Evolutionary conservation across 1,284 basidiomycete genomes (phyloP).

Genomic region (Ceratobasidium sp.): DNA sequence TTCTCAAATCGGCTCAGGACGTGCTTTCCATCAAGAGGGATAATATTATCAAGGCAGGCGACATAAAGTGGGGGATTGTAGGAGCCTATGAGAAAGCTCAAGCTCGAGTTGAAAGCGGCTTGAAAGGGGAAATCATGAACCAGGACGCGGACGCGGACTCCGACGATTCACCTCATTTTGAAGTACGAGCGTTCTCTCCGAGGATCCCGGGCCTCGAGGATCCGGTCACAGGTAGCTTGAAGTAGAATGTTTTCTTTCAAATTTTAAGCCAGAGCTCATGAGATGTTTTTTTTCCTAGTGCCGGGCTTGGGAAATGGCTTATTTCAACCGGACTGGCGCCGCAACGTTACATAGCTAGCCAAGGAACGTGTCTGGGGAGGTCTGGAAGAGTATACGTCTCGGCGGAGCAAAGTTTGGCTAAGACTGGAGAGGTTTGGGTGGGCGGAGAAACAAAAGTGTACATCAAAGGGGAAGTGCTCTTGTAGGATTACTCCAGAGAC

Average conservation of each 20-base stretch:
- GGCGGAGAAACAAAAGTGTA: constrained; percentile 30
- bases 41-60: not conserved
- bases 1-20: constrained; percentile 33
- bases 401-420: constrained; percentile 7
- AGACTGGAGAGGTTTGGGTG: constrained; percentile 29
- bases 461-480: constrained; percentile 16
- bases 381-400: constrained; percentile 34
- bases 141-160: not conserved
- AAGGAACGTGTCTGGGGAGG: constrained; percentile 35
- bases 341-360: constrained; percentile 34
- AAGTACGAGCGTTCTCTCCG: constrained; percentile 34
- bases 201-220: constrained; percentile 20
- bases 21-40: constrained; percentile 30
- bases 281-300: not conserved
- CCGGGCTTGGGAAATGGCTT: constrained; percentile 36
- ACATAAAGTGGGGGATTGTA: constrained; percentile 29
- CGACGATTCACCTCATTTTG: constrained; percentile 29
- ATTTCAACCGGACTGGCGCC: constrained; percentile 31
- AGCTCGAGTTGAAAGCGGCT: constrained; percentile 2
- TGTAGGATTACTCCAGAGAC: not conserved
- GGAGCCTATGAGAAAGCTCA: constrained; percentile 34
- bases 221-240: constrained; percentile 38
- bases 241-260: not conserved
- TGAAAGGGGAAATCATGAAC: not conserved
- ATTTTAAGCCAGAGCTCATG: not conserved